Base-by-base conservation (phyloP, 495 filamentous ascomycete species). In the Aspergillus funiculosus region DNA sequence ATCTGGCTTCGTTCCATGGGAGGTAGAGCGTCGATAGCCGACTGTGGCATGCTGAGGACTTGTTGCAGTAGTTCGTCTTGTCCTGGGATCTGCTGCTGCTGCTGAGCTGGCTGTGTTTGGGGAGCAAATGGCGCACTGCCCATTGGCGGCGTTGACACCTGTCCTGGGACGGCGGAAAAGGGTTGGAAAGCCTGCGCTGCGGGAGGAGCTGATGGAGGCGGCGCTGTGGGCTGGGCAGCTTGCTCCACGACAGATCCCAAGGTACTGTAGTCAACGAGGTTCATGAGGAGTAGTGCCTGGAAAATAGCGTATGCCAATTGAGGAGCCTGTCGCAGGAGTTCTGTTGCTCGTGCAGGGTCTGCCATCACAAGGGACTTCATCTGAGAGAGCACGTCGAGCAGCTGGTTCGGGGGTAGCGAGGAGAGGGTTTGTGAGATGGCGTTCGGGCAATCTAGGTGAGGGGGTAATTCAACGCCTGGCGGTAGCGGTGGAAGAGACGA, bases 241-340 rank as follows among this genome's bases (percentile, higher is more conserved):
- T 76, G 72, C 54, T 82, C 77, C 17, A 85, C 71, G 18, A 85
- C 74, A 7, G 71, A 68, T 19, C 71, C 69, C 19, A 85, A 62
- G 6, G 77, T 66, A 21, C 57, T 69, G 24, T 78, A 75, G 54
- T 92, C 88, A 42, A 99, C 92, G 6, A 99, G 79, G 31, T 86
- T 87, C 82, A 97, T 89, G 11, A 96, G 76, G 0, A 99, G 78
- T 3, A 99, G 73, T 5, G 89, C 85, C 62, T 97, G 94, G 72
- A 99, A 97, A 53, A 97, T 86, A 18, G 92, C 94, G 55, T 94
- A 97, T 30, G 86, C 80, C 17, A 99, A 82, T 67, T 99, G 92
- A 0, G 92, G 92, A 0, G 92, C 90, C 66, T 89, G 82, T 45
- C 80, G 73, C 17, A 99, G 76, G 31, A 99, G 78, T 59, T 95